These are phyloP conservation scores for Boechera stricta DNA, from an alignment of 345 rosid species.

Conservation along the genomic window DNA sequence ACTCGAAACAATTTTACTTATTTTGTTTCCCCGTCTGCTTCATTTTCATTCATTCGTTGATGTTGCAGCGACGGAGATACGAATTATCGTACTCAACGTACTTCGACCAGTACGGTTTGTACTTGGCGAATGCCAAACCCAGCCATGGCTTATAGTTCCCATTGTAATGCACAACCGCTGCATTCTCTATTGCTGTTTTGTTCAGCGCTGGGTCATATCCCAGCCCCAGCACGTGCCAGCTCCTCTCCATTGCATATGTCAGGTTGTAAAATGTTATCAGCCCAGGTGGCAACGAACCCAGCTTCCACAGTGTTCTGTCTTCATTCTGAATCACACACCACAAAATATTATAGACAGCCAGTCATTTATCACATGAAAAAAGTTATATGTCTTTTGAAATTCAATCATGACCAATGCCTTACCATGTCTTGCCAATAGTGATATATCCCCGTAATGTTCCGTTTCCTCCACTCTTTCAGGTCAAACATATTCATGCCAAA, in stretches of 20 bases:
- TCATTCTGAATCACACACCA: conserved; percentile 70
- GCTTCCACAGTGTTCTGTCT: conserved; percentile 97
- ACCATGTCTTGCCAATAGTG: conserved; percentile 98
- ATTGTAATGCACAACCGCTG: conserved; percentile 91
- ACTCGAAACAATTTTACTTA: not conserved
- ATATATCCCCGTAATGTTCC: conserved; percentile 88
- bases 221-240: conserved; percentile 94
- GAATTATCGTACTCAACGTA: conserved; percentile 73
- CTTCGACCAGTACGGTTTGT: conserved; percentile 87
- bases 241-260: conserved; percentile 75
- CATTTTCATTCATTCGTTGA: conserved; percentile 41
- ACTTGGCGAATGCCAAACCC: conserved; percentile 85
- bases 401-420: conserved; percentile 28
- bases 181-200: conserved; percentile 84
- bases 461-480: conserved; percentile 88
- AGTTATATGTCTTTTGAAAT: not conserved
- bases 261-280: conserved; percentile 93
- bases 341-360: not conserved
- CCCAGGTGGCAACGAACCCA: conserved; percentile 96
- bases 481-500: conserved; percentile 99
- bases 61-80: conserved; percentile 71
- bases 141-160: conserved; percentile 99
- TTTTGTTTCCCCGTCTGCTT: not conserved
- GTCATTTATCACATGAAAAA: conserved; percentile 10
- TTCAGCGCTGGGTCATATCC: conserved; percentile 99